phyloP scores from a whole-genome alignment of 2,329 filamentous ascomycete genomes.

The Colletotrichum liaoningense region DNA sequence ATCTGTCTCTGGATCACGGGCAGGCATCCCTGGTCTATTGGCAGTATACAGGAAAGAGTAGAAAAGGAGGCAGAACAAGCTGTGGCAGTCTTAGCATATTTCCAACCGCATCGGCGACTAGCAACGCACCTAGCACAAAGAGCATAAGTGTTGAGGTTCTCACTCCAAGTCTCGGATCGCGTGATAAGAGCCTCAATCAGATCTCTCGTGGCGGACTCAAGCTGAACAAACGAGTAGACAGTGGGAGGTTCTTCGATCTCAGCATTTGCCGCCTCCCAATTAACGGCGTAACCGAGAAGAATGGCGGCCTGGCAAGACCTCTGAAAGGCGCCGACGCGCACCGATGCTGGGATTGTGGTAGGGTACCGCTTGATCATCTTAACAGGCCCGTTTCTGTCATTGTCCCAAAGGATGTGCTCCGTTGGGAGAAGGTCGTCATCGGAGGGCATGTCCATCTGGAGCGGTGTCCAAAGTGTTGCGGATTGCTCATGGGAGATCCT shows the following conservation, averaged over 20 bases:
- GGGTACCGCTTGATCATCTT: conserved; percentile 43
- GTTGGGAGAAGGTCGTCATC: conserved; percentile 49
- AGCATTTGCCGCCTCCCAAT: conserved; percentile 39
- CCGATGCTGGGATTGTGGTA: conserved; percentile 41
- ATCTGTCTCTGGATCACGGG: conserved; percentile 36
- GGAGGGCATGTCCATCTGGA: conserved; percentile 49
- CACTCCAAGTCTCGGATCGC: conserved; percentile 47
- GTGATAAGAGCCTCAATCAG: conserved; percentile 48
- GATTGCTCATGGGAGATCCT: conserved; percentile 47
- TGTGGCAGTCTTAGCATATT: conserved; percentile 16
- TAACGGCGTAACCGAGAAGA: conserved; percentile 45
- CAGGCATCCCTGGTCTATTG: conserved; percentile 37
- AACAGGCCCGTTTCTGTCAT: conserved; percentile 38
- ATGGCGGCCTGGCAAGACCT: conserved; percentile 50
- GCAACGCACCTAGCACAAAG: conserved; percentile 46
- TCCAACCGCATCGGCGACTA: background rate
- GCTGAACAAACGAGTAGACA: conserved; percentile 44
- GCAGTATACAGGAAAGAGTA: conserved; percentile 45
- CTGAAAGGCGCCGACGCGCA: conserved; percentile 48
- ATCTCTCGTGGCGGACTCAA: conserved; percentile 45
- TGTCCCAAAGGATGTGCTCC: conserved; percentile 48
- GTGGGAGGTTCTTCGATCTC: conserved; percentile 37
- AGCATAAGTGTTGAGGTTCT: conserved; percentile 49
- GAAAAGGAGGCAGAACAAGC: conserved; percentile 48
- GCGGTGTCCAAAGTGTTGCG: conserved; percentile 45